Conservation (phyloP, 2,329 filamentous ascomycete genomes). For the Pyrenochaeta sp. region DNA sequence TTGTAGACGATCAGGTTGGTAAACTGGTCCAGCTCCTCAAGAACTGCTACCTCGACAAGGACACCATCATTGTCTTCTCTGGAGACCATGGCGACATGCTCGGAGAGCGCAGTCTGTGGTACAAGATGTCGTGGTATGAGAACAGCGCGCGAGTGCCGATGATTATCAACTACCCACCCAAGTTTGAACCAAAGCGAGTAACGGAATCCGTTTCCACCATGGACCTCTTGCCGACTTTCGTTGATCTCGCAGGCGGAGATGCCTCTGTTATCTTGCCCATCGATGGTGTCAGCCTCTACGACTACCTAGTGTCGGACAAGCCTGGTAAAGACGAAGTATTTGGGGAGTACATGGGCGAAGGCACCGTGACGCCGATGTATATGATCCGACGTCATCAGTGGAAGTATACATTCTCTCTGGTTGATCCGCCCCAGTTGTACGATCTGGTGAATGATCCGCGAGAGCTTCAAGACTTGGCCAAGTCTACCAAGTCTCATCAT, state of each 20-base stretch:
- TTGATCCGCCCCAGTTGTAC: constrained; percentile 84
- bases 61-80: constrained; percentile 91
- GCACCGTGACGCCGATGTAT: constrained; percentile 85
- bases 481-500: constrained; percentile 47
- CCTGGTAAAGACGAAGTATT: constrained; percentile 83
- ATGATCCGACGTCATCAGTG: constrained; percentile 91
- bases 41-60: constrained; percentile 78
- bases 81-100: constrained; percentile 97
- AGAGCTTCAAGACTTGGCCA: constrained; percentile 76
- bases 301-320: constrained; percentile 50
- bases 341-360: constrained; percentile 94
- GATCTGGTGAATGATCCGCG: constrained; percentile 78
- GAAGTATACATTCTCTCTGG: constrained; percentile 90
- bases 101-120: constrained; percentile 89
- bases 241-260: constrained; percentile 78
- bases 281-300: constrained; percentile 76
- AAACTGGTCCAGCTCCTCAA: constrained; percentile 79
- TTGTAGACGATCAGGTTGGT: constrained; percentile 91
- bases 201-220: constrained; percentile 87
- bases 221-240: constrained; percentile 87
- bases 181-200: constrained; percentile 78
- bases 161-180: constrained; percentile 79
- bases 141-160: constrained; percentile 88
- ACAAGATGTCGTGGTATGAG: constrained; percentile 98
- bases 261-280: constrained; percentile 77